These are phyloP conservation scores for Ananas comosus DNA, from an alignment of 176 grass and related monocot genomes.

Conservation along the genomic window DNA sequence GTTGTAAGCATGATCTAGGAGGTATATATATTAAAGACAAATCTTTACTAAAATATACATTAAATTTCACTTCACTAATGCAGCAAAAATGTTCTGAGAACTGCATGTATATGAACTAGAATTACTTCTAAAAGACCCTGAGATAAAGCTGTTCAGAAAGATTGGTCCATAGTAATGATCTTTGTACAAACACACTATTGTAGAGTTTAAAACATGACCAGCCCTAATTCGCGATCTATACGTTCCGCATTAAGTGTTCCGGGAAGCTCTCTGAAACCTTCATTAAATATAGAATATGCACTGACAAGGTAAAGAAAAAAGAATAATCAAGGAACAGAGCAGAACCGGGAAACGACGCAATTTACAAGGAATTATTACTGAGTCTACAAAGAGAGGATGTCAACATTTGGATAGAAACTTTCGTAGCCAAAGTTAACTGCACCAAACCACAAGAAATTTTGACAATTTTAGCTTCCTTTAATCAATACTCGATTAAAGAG, in stretches of 20 bases:
- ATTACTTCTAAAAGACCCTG: neutral
- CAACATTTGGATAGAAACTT: too few species aligned
- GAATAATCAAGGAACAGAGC: neutral
- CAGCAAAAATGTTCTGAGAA: neutral
- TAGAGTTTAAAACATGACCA: slow-evolving; percentile 51
- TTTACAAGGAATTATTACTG: too few species aligned
- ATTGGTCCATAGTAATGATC: neutral
- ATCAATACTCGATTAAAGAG: too few species aligned
- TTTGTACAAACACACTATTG: neutral
- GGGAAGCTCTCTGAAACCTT: slow-evolving; percentile 86
- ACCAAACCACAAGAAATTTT: too few species aligned
- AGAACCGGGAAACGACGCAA: neutral
- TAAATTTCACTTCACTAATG: neutral
- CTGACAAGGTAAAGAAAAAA: slow-evolving; percentile 23
- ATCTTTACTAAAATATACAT: neutral
- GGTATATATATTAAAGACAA: neutral
- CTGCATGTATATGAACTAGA: neutral
- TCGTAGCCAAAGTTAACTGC: too few species aligned
- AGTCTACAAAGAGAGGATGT: too few species aligned
- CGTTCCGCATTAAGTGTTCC: slow-evolving; percentile 86
- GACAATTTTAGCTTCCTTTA: too few species aligned
- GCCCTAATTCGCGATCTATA: slow-evolving; percentile 85
- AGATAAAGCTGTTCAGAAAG: neutral
- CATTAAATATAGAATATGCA: slow-evolving; percentile 99
- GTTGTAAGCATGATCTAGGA: too few species aligned